Evolutionary conservation across 352 stramenopile genomes (phyloP).

Genomic region (Peronospora tabacina): DNA sequence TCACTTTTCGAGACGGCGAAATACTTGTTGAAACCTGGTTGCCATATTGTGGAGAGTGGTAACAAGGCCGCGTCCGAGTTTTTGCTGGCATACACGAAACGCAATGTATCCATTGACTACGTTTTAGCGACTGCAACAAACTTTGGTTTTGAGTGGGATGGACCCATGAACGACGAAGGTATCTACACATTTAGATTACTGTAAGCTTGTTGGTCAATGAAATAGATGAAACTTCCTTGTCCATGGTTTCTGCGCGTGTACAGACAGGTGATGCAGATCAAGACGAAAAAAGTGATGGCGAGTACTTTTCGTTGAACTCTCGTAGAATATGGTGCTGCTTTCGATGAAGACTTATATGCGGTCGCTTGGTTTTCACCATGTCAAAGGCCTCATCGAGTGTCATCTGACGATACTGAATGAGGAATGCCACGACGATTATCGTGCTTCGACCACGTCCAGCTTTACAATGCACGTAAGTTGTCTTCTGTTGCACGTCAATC

Average conservation of each 20-base stretch:
- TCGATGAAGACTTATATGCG: constrained; percentile 55
- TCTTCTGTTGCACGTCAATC: constrained; percentile 38
- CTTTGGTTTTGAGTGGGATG: constrained; percentile 59
- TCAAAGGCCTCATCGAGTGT: constrained; percentile 46
- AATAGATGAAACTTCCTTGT: constrained; percentile 1
- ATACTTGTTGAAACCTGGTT: constrained; percentile 30
- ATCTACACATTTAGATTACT: constrained; percentile 51
- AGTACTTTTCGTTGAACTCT: constrained; percentile 29
- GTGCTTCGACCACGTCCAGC: constrained; percentile 67
- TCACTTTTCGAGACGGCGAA: constrained; percentile 48
- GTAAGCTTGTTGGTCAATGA: constrained; percentile 17
- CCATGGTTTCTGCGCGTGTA: not conserved
- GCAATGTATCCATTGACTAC: constrained; percentile 61
- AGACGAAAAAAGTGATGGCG: constrained; percentile 4
- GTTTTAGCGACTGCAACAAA: constrained; percentile 42
- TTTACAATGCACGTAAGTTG: constrained; percentile 80
- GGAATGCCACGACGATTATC: constrained; percentile 62
- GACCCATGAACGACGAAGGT: constrained; percentile 40
- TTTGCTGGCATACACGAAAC: constrained; percentile 54
- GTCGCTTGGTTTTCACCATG: constrained; percentile 45
- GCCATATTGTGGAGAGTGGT: constrained; percentile 12
- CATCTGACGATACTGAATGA: constrained; percentile 53
- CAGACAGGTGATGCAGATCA: not conserved
- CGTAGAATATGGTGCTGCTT: constrained; percentile 49
- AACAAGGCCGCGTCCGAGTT: constrained; percentile 34